phyloP scores from a whole-genome alignment of 129 eudicot genomes.

The Silybum marianum region DNA sequence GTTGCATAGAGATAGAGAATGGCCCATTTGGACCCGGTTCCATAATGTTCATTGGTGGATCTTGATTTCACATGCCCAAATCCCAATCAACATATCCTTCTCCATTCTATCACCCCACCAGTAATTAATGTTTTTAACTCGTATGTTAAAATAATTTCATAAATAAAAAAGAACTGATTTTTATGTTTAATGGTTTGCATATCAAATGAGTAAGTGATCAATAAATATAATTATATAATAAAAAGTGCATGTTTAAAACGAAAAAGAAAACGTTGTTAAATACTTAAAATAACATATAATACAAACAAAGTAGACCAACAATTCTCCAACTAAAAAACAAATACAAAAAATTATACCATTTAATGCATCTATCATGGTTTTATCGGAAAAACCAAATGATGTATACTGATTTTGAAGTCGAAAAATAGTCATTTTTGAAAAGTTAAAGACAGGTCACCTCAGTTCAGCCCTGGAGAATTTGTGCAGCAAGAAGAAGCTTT shows the following conservation, averaged over 20 bases:
- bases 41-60: neutral
- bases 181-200: neutral
- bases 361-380: no score
- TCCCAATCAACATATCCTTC: neutral
- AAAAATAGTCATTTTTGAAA: neutral
- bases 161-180: neutral
- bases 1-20: neutral
- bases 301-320: neutral
- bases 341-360: neutral
- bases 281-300: neutral
- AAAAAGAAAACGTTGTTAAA: neutral
- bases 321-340: neutral
- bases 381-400: neutral
- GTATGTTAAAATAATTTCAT: neutral
- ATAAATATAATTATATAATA: neutral
- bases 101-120: neutral
- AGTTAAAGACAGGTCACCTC: conserved; percentile 44
- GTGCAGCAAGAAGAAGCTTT: conserved; percentile 49
- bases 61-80: neutral
- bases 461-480: conserved; percentile 73
- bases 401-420: neutral
- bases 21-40: neutral
- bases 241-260: neutral
- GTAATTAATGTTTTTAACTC: neutral
- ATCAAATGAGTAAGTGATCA: neutral